Evolutionary conservation across 1,284 basidiomycete genomes (phyloP).

Genomic region (Ceratobasidium sp.): DNA sequence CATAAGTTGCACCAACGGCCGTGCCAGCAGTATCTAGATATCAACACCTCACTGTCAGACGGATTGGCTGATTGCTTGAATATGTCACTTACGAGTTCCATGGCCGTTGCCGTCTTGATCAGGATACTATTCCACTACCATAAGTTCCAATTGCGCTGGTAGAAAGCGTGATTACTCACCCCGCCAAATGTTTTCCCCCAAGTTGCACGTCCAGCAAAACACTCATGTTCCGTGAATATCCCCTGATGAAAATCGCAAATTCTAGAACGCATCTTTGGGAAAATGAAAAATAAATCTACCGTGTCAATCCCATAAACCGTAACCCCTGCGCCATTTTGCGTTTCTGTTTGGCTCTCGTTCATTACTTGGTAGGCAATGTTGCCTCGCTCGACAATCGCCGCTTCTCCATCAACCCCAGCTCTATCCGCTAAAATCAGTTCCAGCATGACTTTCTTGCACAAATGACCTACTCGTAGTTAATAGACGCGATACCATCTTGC

Average conservation of each 20-base stretch:
- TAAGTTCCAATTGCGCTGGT: too few species aligned
- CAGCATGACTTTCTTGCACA: too few species aligned
- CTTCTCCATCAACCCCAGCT: too few species aligned
- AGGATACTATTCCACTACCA: too few species aligned
- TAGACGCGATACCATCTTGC: slow-evolving; percentile 17
- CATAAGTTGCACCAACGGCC: slow-evolving; percentile 71
- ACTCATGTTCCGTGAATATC: slow-evolving; percentile 3
- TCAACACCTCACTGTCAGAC: too few species aligned
- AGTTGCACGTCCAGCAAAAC: slow-evolving; percentile 28
- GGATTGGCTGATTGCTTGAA: too few species aligned
- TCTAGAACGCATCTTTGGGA: not conserved
- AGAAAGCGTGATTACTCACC: too few species aligned
- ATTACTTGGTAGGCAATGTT: too few species aligned
- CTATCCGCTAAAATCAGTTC: too few species aligned
- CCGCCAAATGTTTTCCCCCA: slow-evolving; percentile 1
- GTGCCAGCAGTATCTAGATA: slow-evolving; percentile 55
- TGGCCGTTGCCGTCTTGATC: slow-evolving; percentile 29
- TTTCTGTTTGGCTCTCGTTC: too few species aligned
- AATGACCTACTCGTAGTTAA: slow-evolving; percentile 22
- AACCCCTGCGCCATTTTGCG: not conserved
- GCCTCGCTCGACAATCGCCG: too few species aligned
- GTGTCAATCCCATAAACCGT: slow-evolving; percentile 37
- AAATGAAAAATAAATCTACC: not conserved
- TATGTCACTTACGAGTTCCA: slow-evolving; percentile 23
- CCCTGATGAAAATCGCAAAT: slow-evolving; percentile 43